phyloP scores from a whole-genome alignment of 306 rosid species.

The Prosopis cineraria region DNA sequence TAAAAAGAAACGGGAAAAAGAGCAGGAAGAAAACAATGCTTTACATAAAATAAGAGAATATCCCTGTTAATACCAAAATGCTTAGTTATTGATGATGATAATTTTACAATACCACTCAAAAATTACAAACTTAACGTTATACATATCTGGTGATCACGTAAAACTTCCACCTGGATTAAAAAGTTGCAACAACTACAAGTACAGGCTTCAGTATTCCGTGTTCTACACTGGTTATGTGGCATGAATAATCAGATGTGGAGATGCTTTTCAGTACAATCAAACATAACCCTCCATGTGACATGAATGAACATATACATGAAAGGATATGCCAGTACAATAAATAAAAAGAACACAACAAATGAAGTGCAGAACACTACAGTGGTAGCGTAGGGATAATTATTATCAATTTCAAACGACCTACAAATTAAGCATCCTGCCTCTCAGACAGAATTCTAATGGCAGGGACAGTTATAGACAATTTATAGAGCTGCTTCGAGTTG shows the following conservation, averaged over 20 bases:
- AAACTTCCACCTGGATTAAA: slow-evolving; percentile 19
- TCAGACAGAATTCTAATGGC: background rate
- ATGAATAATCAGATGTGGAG: background rate
- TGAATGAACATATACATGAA: background rate
- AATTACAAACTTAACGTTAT: slow-evolving; percentile 18
- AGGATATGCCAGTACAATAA: background rate
- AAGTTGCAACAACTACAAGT: background rate
- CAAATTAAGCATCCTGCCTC: background rate
- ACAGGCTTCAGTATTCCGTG: background rate
- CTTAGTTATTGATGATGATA: background rate
- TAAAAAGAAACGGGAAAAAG: background rate
- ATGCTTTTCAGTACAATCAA: background rate
- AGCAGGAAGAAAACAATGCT: slow-evolving; percentile 8
- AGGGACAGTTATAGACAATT: background rate
- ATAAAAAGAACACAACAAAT: background rate
- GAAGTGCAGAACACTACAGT: slow-evolving; percentile 2
- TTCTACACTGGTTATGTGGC: background rate
- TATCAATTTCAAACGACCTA: background rate
- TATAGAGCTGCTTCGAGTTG: background rate
- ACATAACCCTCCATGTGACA: background rate
- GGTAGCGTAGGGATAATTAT: slow-evolving; percentile 15
- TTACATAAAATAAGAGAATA: background rate
- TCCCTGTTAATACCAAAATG: slow-evolving; percentile 5
- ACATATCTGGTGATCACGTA: background rate
- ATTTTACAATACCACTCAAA: slow-evolving; percentile 4